These are phyloP conservation scores for Gaeumannomyces sp. DNA, from an alignment of 2,329 filamentous ascomycete genomes.

Conservation along the genomic window DNA sequence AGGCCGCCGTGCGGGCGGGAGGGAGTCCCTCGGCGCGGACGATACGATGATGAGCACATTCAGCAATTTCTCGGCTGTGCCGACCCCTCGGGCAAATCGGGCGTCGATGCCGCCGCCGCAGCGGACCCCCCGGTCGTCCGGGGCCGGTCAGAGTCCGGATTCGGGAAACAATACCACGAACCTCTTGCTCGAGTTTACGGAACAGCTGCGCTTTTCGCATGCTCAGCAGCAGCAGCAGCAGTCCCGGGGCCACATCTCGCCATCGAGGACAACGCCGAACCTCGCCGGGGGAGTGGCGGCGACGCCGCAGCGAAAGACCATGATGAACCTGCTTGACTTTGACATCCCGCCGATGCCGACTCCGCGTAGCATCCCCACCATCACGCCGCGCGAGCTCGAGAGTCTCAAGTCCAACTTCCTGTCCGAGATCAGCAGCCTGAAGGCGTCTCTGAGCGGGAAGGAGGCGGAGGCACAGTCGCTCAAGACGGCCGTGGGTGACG, in stretches of 20 bases:
- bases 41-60: slow-evolving; percentile 76
- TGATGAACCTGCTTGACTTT: slow-evolving; percentile 75
- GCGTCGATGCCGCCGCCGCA: slow-evolving; percentile 22
- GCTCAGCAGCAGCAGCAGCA: slow-evolving; percentile 18
- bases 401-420: slow-evolving; percentile 84
- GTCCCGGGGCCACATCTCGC: slow-evolving; percentile 25
- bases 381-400: slow-evolving; percentile 89
- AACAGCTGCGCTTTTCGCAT: slow-evolving; percentile 52
- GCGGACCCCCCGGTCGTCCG: slow-evolving; percentile 27
- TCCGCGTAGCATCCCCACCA: slow-evolving; percentile 81
- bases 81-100: slow-evolving; percentile 25
- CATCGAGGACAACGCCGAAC: slow-evolving; percentile 28
- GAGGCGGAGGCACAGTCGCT: slow-evolving; percentile 86
- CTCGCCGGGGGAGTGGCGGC: slow-evolving; percentile 14
- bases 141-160: slow-evolving; percentile 19
- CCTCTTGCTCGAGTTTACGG: slow-evolving; percentile 81
- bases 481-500: slow-evolving; percentile 81
- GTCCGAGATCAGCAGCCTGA: slow-evolving; percentile 90
- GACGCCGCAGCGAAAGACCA: slow-evolving; percentile 42
- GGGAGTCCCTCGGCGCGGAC: slow-evolving; percentile 47
- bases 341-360: slow-evolving; percentile 93
- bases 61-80: slow-evolving; percentile 84
- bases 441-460: slow-evolving; percentile 83
- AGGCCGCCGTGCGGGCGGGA: slow-evolving; percentile 16
- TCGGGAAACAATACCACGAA: slow-evolving; percentile 56